Base-by-base conservation (phyloP, 331 rosid species). In the Prunus yedoensis region DNA sequence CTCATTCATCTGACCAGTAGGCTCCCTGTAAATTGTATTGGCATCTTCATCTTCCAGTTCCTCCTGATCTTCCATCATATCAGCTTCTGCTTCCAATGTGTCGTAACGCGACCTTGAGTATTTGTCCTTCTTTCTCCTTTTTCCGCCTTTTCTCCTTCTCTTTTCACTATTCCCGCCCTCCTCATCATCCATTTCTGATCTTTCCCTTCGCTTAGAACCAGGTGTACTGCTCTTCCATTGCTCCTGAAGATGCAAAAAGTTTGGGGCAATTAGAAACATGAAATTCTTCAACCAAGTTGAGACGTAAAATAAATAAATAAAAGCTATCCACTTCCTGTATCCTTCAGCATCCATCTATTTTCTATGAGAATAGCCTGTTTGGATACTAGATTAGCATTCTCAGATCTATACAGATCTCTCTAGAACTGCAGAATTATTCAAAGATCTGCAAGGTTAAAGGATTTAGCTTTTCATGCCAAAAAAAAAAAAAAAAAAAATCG, bases 141-240 rank as follows among this genome's bases (percentile, higher is more conserved):
- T 95, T 80, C 97, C 99, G 67, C 96, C 89, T 77, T 95, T 95
- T 80, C 85, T 92, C 80, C 79, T 87, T n/a, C n/a, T n/a, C 87
- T 87, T 95, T 86, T 92, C 99, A 35, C 82, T 76, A 58, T 85
- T 74, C 21, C 96, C 96, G 13, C 88, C 97, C 47, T 92, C 97
- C 76, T 90, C 97, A 50, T 95, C 97, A 62, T 91, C 88, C 17
- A 74, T 62, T 52, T 87, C 97, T 20, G 97, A 78, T 80, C 97
- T 93, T 68, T 93, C 96, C 80, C 97, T 90, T 60, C 97, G 89
- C 82, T 89, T 95, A 27, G 96, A 89, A 49, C 74, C 80, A 79
- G 91, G 84, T 60, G 91, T 78, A 81, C 86, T 90, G 86, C 97
- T 90, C 90, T 95, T 95, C 99, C 99, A 95, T 95, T 95, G 99